Evolutionary conservation across 2,329 filamentous ascomycete genomes (phyloP).

Genomic region (Penicillium carneum): DNA sequence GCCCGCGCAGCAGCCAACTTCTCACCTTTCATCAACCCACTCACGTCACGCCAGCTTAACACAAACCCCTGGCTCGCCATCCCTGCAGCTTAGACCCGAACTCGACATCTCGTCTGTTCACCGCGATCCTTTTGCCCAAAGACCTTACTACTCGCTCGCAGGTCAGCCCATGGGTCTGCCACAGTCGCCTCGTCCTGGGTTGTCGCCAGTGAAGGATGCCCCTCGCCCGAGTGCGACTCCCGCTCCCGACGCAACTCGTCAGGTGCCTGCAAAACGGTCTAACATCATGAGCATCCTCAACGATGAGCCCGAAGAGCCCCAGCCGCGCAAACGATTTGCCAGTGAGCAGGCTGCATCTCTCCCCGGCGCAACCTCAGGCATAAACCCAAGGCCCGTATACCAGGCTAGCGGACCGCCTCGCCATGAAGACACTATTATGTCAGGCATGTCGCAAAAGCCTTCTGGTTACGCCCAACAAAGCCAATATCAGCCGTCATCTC

Average conservation of each 20-base stretch:
- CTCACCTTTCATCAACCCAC: conserved; percentile 42
- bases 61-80: conserved; percentile 47
- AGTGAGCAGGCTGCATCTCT: conserved; percentile 45
- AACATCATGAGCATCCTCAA: conserved; percentile 60
- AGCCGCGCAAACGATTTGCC: conserved; percentile 56
- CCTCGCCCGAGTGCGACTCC: conserved; percentile 45
- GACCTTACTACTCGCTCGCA: conserved; percentile 43
- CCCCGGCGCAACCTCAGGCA: conserved; percentile 23
- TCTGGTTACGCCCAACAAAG: conserved; percentile 40
- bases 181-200: conserved; percentile 39
- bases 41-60: conserved; percentile 48
- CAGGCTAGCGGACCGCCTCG: conserved; percentile 35
- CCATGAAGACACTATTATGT: conserved; percentile 37
- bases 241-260: conserved; percentile 46
- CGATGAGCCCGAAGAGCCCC: conserved; percentile 57
- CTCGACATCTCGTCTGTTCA: conserved; percentile 46
- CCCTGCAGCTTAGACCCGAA: conserved; percentile 43
- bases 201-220: conserved; percentile 49
- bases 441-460: conserved; percentile 35
- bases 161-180: conserved; percentile 38
- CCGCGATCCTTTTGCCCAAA: conserved; percentile 47
- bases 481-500: conserved; percentile 41
- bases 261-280: conserved; percentile 57
- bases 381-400: conserved; percentile 43
- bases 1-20: conserved; percentile 37